Evolutionary conservation across 2,329 filamentous ascomycete species (phyloP), one percentile per base, ranked within the genome.

Genomic region (Botryotinia narcissicola): DNA sequence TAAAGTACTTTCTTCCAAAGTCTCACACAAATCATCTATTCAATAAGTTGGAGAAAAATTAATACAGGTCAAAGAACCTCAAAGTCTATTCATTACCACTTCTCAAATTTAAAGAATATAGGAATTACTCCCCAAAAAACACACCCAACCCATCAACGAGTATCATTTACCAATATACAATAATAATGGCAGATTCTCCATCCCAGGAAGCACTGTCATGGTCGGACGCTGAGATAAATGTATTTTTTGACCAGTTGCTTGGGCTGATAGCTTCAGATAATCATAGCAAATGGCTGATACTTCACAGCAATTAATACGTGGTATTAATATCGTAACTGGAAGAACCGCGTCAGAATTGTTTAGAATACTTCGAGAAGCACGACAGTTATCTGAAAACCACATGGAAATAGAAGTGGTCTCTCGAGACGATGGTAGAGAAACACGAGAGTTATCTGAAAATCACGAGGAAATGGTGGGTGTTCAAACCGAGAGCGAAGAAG

Each of bases 291-390:
- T n/a, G 48, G 48, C 22, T 51, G 4, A 51, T 14, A 25, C 4
- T 51, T 14, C 12, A n/a, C 48, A 51, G 25, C 0, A n/a, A 14
- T 6, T 14, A 14, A 12, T 51, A 25, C 9, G 9, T 25, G 22
- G 46, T 51, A 14, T n/a, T 8, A 29, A 12, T 29, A 12, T 3
- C 5, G 25, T 16, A 29, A 16, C 12, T 16, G 4, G 25, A 54
- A n/a, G 25, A 54, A 5, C 5, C 5, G n/a, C 12, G 1, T 3
- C 2, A n/a, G 48, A 5, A 4, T 5, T 2, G 10, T 14, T 16
- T 7, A n/a, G 25, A 54, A 1, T 10, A n/a, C 10, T 9, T 54
- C 12, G 5, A 54, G 48, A 54, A 54, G 14, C 14, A 54, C 12
- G 2, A 18, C n/a, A n/a, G 4, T 51, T 4, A n/a, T 51, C 25